Conservation (phyloP, 345 rosid species). For the Lepidium sativum region DNA sequence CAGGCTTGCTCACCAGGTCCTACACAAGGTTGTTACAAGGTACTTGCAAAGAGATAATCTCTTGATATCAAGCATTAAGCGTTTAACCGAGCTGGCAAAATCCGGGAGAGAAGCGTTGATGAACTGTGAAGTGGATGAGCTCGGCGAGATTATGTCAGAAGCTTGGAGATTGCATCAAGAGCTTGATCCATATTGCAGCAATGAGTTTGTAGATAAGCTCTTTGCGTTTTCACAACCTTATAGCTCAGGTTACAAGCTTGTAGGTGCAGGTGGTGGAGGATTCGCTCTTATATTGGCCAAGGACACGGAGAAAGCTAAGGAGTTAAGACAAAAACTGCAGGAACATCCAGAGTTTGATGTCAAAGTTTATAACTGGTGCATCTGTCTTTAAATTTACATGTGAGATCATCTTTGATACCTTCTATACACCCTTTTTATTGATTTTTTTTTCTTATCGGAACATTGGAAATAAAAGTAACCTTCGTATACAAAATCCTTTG, state of each 20-base stretch:
- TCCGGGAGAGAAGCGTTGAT: conserved; percentile 81
- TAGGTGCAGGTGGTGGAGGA: conserved; percentile 98
- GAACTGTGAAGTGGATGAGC: conserved; percentile 68
- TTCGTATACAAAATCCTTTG: conserved; percentile 1
- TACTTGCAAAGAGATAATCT: conserved; percentile 82
- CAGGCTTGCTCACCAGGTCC: conserved; percentile 84
- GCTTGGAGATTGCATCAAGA: conserved; percentile 98
- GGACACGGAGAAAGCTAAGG: conserved; percentile 41
- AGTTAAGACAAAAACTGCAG: conserved; percentile 43
- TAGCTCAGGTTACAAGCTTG: conserved; percentile 91
- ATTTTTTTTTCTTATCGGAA: not conserved
- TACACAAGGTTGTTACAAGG: conserved; percentile 83
- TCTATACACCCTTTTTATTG: not conserved
- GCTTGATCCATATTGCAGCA: conserved; percentile 93
- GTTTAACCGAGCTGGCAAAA: conserved; percentile 76
- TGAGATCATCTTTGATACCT: not conserved
- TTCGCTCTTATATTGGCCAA: conserved; percentile 70
- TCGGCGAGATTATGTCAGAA: conserved; percentile 88
- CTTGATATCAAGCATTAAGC: conserved; percentile 72
- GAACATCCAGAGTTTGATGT: conserved; percentile 42
- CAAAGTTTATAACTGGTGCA: conserved; percentile 56
- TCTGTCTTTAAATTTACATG: conserved; percentile 17
- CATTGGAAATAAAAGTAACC: not conserved
- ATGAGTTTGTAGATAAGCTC: conserved; percentile 69
- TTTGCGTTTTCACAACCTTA: conserved; percentile 56